phyloP scores from a whole-genome alignment of 176 grass and related monocot species.

The Guadua angustifolia region DNA sequence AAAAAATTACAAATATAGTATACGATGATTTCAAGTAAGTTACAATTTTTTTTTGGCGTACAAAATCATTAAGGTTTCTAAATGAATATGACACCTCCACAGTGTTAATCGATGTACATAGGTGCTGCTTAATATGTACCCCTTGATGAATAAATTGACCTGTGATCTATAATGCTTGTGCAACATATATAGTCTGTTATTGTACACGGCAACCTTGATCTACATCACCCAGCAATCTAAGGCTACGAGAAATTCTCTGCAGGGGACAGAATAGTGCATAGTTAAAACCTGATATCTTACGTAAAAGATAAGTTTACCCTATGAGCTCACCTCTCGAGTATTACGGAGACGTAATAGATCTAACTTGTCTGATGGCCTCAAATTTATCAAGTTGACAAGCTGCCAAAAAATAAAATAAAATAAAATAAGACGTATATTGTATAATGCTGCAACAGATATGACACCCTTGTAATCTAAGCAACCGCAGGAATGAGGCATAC shows the following conservation, averaged over 20 bases:
- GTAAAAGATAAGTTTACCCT: constrained; percentile 5
- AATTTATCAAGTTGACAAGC: constrained; percentile 82
- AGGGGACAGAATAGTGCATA: constrained; percentile 25
- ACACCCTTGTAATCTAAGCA: constrained; percentile 18
- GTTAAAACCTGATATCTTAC: constrained; percentile 37
- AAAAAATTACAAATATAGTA: background rate
- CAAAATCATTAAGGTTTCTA: constrained; percentile 43
- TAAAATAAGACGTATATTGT: constrained; percentile 2
- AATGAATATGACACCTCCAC: constrained; percentile 45
- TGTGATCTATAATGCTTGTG: constrained; percentile 38
- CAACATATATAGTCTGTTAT: constrained; percentile 52
- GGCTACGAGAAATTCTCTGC: constrained; percentile 79
- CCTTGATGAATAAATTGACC: constrained; percentile 54
- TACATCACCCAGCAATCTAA: constrained; percentile 59
- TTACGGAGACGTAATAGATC: constrained; percentile 69
- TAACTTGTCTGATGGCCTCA: constrained; percentile 84
- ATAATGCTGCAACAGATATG: background rate
- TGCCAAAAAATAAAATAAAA: constrained; percentile 49
- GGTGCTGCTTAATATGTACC: constrained; percentile 22
- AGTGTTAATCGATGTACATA: constrained; percentile 24
- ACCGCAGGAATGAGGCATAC: constrained; percentile 43
- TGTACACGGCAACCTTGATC: constrained; percentile 87
- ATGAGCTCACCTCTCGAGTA: constrained; percentile 68
- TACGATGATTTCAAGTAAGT: constrained; percentile 9
- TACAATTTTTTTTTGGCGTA: background rate